These are phyloP conservation scores for Botryotinia convoluta DNA, from an alignment of 2,329 filamentous ascomycete genomes.

Conservation along the genomic window DNA sequence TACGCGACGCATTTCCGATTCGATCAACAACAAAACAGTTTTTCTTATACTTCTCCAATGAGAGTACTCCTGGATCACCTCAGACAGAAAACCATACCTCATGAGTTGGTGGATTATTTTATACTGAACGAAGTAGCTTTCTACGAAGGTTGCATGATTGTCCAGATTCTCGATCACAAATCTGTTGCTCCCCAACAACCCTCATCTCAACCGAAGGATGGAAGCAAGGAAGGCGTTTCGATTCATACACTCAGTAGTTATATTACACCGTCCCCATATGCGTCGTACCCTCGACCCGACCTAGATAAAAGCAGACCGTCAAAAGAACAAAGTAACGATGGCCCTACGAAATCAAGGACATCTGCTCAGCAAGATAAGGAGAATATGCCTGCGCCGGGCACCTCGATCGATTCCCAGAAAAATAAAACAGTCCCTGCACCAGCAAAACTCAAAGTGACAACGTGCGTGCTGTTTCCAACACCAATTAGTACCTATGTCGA, in stretches of 20 bases:
- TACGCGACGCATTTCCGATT: slow-evolving; percentile 86
- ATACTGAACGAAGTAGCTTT: slow-evolving; percentile 64
- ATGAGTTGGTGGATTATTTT: slow-evolving; percentile 82
- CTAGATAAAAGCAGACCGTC: slow-evolving; percentile 36
- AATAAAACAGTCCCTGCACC: slow-evolving; percentile 42
- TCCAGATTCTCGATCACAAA: slow-evolving; percentile 88
- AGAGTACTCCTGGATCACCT: slow-evolving; percentile 74
- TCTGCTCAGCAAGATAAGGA: slow-evolving; percentile 54
- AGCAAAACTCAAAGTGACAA: slow-evolving; percentile 65
- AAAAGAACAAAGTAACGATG: slow-evolving; percentile 36
- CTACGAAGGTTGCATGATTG: slow-evolving; percentile 93
- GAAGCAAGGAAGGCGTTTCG: slow-evolving; percentile 70
- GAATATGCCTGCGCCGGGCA: slow-evolving; percentile 53
- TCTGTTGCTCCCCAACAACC: slow-evolving; percentile 61
- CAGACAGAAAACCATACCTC: slow-evolving; percentile 72
- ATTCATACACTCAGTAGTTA: slow-evolving; percentile 91
- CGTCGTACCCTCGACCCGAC: slow-evolving; percentile 64
- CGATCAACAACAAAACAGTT: slow-evolving; percentile 81
- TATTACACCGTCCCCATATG: slow-evolving; percentile 84
- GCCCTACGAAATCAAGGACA: slow-evolving; percentile 31
- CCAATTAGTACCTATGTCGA: slow-evolving; percentile 72
- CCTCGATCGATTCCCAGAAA: slow-evolving; percentile 47
- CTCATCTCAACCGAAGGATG: slow-evolving; percentile 51
- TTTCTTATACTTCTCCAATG: slow-evolving; percentile 92
- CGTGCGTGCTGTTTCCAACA: slow-evolving; percentile 83